Evolutionary conservation across 1,284 basidiomycete genomes (phyloP), one percentile per base, ranked within the genome.

Genomic region (Microbotryum scabiosae): DNA sequence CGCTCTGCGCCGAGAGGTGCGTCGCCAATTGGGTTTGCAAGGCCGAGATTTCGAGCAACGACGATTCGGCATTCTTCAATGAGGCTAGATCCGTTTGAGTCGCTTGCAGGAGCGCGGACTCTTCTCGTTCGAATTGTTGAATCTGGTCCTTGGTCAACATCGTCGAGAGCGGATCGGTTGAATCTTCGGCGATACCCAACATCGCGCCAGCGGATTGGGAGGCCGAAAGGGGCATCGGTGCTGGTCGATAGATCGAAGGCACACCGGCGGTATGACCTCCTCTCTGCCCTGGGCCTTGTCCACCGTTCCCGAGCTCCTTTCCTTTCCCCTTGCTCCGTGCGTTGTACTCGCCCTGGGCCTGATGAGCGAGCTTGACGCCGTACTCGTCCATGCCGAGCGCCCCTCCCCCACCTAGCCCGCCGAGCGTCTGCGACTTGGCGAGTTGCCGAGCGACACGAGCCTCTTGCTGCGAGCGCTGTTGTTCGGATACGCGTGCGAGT

Each of bases 91-190:
- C 88, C 69, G 88, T 84, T 73, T 92, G 87, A 30, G 89, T 86
- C 50, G 82, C 82, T 67, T 85, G 84, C 58, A 94, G 76, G 58
- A 94, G 85, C 64, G 83, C 84, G 36, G 88, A 87, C 68, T 93
- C 91, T 75, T 94, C 90, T 23, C 82, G 80, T 75, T 94, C 91
- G 70, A 94, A 94, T 74, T 90, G 87, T 70, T 88, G 83, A 57
- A 93, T 90, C 73, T 94, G 90, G 14, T 86, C 88, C 50, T 83
- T 80, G 0, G 86, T 83, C 14, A 92, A 78, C 71, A 88, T 85
- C 14, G 59, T 51, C 57, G 86, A 85, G 59, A 85, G 84, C 70
- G 77, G 75, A 45, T 84, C 81, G 25, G 77, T 78, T 36, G 80
- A 78, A 51, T 81, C 79, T 12, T 61, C 59, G 41, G 57, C 63